Percentiles rank a stretch among this genome's conserved stretches.
phyloP scores from a whole-genome alignment of 2,329 filamentous ascomycete genomes.

The Apiospora kogelbergensis region DNA sequence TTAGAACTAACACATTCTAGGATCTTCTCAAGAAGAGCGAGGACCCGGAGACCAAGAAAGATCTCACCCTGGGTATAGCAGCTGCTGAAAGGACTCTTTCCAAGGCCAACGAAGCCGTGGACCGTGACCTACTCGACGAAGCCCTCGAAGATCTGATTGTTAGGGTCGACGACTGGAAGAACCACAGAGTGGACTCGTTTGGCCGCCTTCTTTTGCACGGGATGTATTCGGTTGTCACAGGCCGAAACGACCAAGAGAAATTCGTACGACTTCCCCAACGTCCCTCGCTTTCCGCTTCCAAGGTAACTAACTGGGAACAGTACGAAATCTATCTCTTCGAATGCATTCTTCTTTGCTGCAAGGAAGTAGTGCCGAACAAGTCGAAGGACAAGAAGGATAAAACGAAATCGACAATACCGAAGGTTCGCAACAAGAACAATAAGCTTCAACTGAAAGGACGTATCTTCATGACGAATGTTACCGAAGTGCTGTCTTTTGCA shows the following conservation, averaged over 20 bases:
- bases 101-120: slow-evolving; percentile 87
- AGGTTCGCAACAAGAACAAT: slow-evolving; percentile 63
- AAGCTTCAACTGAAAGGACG: slow-evolving; percentile 94
- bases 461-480: slow-evolving; percentile 99
- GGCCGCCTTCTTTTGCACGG: slow-evolving; percentile 86
- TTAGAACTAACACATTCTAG: slow-evolving; percentile 41
- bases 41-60: slow-evolving; percentile 66
- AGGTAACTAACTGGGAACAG: slow-evolving; percentile 49
- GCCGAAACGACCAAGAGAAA: slow-evolving; percentile 86
- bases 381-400: slow-evolving; percentile 74
- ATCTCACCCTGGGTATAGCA: slow-evolving; percentile 75
- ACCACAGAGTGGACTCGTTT: slow-evolving; percentile 86
- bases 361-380: slow-evolving; percentile 87
- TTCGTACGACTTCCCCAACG: slow-evolving; percentile 55
- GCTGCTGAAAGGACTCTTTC: slow-evolving; percentile 79
- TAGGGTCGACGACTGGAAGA: slow-evolving; percentile 97
- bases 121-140: slow-evolving; percentile 80
- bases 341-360: slow-evolving; percentile 93
- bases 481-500: slow-evolving; percentile 82
- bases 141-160: slow-evolving; percentile 78
- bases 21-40: slow-evolving; percentile 81
- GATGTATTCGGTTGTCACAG: slow-evolving; percentile 87
- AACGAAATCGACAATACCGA: slow-evolving; percentile 55
- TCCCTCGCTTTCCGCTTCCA: background rate
- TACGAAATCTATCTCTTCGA: slow-evolving; percentile 99